Conservation (phyloP, 805 yeast species). For the Candida easanensis region DNA sequence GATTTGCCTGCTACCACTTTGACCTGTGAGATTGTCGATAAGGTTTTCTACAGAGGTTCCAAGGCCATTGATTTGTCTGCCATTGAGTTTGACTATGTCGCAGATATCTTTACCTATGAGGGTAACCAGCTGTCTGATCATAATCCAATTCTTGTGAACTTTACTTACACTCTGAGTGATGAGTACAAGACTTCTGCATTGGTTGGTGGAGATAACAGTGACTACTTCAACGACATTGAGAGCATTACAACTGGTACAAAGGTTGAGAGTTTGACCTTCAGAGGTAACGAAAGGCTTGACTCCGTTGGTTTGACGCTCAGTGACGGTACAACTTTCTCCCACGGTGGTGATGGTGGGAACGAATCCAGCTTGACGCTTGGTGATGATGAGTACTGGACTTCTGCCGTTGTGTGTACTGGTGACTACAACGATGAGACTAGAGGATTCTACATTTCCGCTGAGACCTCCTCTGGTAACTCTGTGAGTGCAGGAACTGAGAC, state of each 20-base stretch:
- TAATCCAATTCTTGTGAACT: constrained; percentile 11
- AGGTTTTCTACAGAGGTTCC: constrained; percentile 11
- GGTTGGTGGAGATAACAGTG: constrained; percentile 8
- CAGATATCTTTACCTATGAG: constrained; percentile 5
- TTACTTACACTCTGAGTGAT: constrained; percentile 5
- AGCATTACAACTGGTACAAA: constrained; percentile 1
- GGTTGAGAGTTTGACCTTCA: constrained; percentile 1
- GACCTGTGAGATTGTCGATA: constrained; percentile 12
- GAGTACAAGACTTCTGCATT: constrained; percentile 5
- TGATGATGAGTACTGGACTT: constrained; percentile 26
- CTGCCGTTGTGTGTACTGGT: constrained; percentile 46
- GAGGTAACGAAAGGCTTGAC: constrained; percentile 9
- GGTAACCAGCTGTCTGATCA: constrained; percentile 11
- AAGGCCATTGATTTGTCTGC: constrained; percentile 4
- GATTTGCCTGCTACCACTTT: constrained; percentile 3
- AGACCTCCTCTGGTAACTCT: constrained; percentile 8
- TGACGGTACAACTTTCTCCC: constrained; percentile 26
- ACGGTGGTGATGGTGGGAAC: constrained; percentile 13
- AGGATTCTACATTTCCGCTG: constrained; percentile 30
- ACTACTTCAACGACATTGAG: constrained; percentile 9
- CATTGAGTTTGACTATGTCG: constrained; percentile 6
- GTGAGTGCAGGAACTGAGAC: constrained; percentile 7
- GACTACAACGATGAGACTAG: constrained; percentile 37
- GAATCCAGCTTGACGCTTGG: neutral
- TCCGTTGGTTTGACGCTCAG: constrained; percentile 30